Evolutionary conservation across 2,329 filamentous ascomycete species (phyloP).

Genomic region (Fusarium sp.): DNA sequence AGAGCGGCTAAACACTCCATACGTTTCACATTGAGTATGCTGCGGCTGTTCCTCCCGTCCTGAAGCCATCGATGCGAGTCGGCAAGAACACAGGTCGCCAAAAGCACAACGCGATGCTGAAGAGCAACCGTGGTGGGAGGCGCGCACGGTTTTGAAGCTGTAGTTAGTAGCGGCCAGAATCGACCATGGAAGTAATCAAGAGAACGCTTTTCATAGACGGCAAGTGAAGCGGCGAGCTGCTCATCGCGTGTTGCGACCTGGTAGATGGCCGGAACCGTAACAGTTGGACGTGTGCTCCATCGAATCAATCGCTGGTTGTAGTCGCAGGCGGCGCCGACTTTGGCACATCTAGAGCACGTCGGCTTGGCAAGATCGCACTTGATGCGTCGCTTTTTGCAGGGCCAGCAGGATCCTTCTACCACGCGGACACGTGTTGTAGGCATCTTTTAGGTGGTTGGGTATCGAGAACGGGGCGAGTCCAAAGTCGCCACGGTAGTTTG

Average conservation of each 20-base stretch:
- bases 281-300: conserved; percentile 55
- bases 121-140: conserved; percentile 47
- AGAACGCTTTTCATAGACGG: conserved; percentile 47
- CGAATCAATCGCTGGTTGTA: conserved; percentile 53
- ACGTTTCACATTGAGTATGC: conserved; percentile 41
- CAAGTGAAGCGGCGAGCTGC: conserved; percentile 42
- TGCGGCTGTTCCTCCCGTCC: conserved; percentile 46
- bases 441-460: not conserved
- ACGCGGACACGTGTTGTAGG: conserved; percentile 38
- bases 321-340: conserved; percentile 42
- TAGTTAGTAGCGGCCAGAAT: conserved; percentile 49
- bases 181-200: conserved; percentile 51
- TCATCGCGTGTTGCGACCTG: conserved; percentile 44
- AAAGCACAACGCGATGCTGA: conserved; percentile 49
- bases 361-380: conserved; percentile 56
- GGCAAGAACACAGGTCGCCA: conserved; percentile 48
- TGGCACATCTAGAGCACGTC: conserved; percentile 52
- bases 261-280: conserved; percentile 46
- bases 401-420: conserved; percentile 56
- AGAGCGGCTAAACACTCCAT: conserved; percentile 49
- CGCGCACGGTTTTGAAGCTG: conserved; percentile 45
- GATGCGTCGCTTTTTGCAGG: conserved; percentile 57
- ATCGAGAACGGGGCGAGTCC: not conserved
- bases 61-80: conserved; percentile 49
- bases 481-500: no score